Conservation (phyloP, 2,329 filamentous ascomycete genomes). For the Aspergillus flavus region DNA sequence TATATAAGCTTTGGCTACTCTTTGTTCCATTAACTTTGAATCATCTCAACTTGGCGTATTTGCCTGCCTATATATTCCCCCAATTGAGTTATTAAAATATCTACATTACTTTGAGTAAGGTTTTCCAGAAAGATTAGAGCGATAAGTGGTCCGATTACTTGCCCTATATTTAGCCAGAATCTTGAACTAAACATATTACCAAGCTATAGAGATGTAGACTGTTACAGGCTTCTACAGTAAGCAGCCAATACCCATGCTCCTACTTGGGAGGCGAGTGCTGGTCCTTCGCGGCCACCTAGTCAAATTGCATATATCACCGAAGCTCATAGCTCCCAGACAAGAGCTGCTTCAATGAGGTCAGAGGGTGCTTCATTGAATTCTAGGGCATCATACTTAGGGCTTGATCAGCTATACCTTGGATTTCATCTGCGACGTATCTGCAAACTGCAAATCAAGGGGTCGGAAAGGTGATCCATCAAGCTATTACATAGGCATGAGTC, state of each 20-base stretch:
- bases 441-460: not conserved
- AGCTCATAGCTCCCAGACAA: not conserved
- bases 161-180: too few species aligned
- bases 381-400: not conserved
- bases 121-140: too few species aligned
- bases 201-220: too few species aligned
- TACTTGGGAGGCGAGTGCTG: not conserved
- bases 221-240: not conserved
- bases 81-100: too few species aligned
- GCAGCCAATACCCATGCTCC: not conserved
- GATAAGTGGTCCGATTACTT: too few species aligned
- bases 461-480: not conserved
- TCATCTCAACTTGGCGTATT: too few species aligned
- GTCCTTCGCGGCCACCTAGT: not conserved
- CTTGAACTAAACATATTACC: too few species aligned
- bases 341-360: not conserved
- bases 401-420: not conserved
- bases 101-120: too few species aligned
- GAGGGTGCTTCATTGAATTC: not conserved
- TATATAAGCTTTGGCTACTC: too few species aligned
- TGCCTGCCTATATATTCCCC: too few species aligned
- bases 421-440: not conserved
- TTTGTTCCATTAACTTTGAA: too few species aligned
- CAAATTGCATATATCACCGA: not conserved
- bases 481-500: not conserved